Base-by-base conservation (phyloP, 768 basidiomycete species). In the Dacryopinax primogenitus region DNA sequence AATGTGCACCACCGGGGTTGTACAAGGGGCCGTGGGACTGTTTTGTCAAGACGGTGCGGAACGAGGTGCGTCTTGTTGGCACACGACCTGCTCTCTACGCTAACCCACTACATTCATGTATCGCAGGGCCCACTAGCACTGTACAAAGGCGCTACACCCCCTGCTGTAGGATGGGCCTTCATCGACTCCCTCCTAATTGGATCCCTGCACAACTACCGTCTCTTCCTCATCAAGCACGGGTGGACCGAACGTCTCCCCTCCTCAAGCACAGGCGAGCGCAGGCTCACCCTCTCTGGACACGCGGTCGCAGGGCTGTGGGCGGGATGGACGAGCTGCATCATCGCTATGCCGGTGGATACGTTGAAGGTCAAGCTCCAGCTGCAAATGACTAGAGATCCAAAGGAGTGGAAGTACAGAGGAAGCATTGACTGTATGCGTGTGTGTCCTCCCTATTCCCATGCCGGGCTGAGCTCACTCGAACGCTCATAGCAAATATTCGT, bases 361-460 rank as follows among this genome's bases (percentile, higher is more conserved):
- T 76, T 92, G 67, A 92, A 92, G 81, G 85, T 86, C 64, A 86
- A 86, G 70, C 77, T 88, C 30, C 86, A 88, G 70, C 77, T 88
- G 66, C 87, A 87, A 71, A 77, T 78, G 47, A 80, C 86, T 73
- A 80, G 78, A 4, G 74, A 77, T 26, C 69, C 76, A 39, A 81
- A 83, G 63, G 66, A 69, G 58, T 79, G 84, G 41, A 82, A 81
- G 67, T 86, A 84, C 74, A 83, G 80, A 73, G 83, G 81, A 23
- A 87, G 81, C 30, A 81, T 86, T 68, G 85, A 86, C 73, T 86
- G 84, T 18, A 32, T 58, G 51, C 51, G 51, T 23, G 51, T 58
- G 51, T 30, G 51, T 21, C 7, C 45, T 23, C n/a, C 21, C 13
- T 58, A 23, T 73, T 70, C 63, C 45, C 62, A 13, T 71, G 70